Evolutionary conservation across 441 rosid genomes (phyloP).

Genomic region (Aquilaria agallochum): DNA sequence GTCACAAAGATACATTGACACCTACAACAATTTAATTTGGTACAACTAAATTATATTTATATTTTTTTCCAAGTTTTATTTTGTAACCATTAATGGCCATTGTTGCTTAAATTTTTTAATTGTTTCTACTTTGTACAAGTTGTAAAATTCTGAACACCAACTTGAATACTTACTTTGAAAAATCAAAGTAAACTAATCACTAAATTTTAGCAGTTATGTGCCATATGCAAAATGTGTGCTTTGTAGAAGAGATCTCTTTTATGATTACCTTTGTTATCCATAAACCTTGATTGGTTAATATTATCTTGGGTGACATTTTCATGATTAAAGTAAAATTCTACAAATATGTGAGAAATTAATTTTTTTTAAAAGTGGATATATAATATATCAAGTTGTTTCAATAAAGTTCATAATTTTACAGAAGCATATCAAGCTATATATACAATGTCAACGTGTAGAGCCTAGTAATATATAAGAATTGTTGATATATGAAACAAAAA

Average conservation of each 20-base stretch:
- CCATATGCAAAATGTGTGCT: background rate
- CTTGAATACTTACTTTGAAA: conserved; percentile 1
- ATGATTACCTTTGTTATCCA: too few relatives aligned
- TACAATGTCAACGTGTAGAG: background rate
- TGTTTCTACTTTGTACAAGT: background rate
- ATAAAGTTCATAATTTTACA: background rate
- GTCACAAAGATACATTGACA: background rate
- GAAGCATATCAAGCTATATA: background rate
- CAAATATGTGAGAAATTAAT: background rate
- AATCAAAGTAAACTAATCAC: conserved; percentile 3
- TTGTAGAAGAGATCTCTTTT: background rate
- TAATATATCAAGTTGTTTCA: background rate
- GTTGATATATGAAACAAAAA: too few relatives aligned
- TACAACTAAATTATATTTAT: background rate
- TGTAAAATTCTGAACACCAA: conserved; percentile 3
- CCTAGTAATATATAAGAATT: too few relatives aligned
- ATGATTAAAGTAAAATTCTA: too few relatives aligned
- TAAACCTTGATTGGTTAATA: too few relatives aligned
- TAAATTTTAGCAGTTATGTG: background rate
- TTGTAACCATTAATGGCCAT: background rate
- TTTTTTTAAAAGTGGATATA: background rate
- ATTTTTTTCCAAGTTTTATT: background rate
- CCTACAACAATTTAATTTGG: background rate
- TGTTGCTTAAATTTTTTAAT: background rate
- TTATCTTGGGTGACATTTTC: too few relatives aligned